Evolutionary conservation across 306 rosid species (phyloP), one percentile per base, ranked within the genome.

Genomic region (Herpetospermum pedunculosum): DNA sequence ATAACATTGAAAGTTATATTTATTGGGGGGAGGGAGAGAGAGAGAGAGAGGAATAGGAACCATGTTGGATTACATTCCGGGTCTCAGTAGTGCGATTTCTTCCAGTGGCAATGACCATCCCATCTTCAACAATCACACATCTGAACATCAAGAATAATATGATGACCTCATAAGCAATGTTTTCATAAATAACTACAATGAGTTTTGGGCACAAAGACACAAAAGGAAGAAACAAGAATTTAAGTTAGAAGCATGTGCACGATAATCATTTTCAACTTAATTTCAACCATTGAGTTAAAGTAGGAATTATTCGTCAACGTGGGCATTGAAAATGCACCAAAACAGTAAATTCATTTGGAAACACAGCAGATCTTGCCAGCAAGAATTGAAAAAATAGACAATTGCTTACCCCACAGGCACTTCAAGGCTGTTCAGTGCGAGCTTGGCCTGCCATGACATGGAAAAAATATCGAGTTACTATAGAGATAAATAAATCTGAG

Each of bases 351-450:
- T 23, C 34, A n/a, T 38, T 64, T 1, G 0, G 29, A 49, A 64
- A 38, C 32, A 38, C 49, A 14, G 11, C 71, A 64, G 48, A 38
- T 64, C 49, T 64, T 64, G 49, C 11, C 0, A 4, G 16, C 63
- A 60, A 16, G 58, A 55, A 16, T 13, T 15, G 53, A 23, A 48
- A 79, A 49, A 60, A 25, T 25, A 18, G 34, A 37, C 15, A 75
- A 37, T 38, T 58, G 70, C 81, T 80, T 83, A 90, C 97, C 96
- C 98, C 72, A 94, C 89, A n/a, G 97, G 98, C 67, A 94, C 98
- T 88, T 94, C 97, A 38, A 89, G 90, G 76, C 28, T 76, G 26
- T 84, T 84, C 84, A 94, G 52, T 72, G 98, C 96, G 15, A 83
- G 71, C 57, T 86, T n/a, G n/a, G n/a, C n/a, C n/a, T n/a, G n/a